A percentile compares a stretch with the other conserved stretches of the same genome.
phyloP scores from a whole-genome alignment of 2,329 filamentous ascomycete genomes.

The Aspergillaceae sp. region DNA sequence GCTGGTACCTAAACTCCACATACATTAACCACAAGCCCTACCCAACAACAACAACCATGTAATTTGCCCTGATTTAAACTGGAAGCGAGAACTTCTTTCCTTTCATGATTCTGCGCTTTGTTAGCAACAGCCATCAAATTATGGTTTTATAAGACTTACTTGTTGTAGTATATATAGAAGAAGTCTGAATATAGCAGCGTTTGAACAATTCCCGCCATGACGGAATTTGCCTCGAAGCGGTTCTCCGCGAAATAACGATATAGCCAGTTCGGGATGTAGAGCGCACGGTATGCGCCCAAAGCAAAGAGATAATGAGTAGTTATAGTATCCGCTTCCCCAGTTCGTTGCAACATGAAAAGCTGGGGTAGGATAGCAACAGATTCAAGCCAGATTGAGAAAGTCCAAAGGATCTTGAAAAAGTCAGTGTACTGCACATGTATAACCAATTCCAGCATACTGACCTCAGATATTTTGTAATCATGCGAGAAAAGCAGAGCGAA shows the following conservation, averaged over 20 bases:
- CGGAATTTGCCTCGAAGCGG: conserved; percentile 77
- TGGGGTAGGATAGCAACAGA: conserved; percentile 93
- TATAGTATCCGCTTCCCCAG: conserved; percentile 97
- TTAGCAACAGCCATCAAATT: conserved; percentile 3
- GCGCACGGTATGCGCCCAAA: conserved; percentile 76
- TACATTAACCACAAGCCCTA: not conserved
- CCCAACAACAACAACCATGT: not conserved
- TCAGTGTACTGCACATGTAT: not conserved
- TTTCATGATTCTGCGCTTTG: conserved; percentile 54
- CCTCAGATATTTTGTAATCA: conserved; percentile 66
- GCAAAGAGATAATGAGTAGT: conserved; percentile 97
- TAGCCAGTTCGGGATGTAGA: conserved; percentile 99
- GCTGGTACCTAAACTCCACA: too few species aligned
- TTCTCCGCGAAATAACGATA: conserved; percentile 76
- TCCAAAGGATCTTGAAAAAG: conserved; percentile 68
- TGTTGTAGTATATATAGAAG: conserved; percentile 99
- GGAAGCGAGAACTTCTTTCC: conserved; percentile 82
- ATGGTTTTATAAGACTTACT: conserved; percentile 45
- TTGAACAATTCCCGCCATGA: conserved; percentile 83
- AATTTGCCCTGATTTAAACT: conserved; percentile 43
- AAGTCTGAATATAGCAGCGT: conserved; percentile 97
- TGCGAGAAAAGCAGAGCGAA: conserved; percentile 78
- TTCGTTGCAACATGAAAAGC: conserved; percentile 95
- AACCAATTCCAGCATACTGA: conserved; percentile 18
- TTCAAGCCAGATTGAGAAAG: conserved; percentile 97